Evolutionary conservation across 345 rosid genomes (phyloP).

Genomic region (Conringia planisiliqua): DNA sequence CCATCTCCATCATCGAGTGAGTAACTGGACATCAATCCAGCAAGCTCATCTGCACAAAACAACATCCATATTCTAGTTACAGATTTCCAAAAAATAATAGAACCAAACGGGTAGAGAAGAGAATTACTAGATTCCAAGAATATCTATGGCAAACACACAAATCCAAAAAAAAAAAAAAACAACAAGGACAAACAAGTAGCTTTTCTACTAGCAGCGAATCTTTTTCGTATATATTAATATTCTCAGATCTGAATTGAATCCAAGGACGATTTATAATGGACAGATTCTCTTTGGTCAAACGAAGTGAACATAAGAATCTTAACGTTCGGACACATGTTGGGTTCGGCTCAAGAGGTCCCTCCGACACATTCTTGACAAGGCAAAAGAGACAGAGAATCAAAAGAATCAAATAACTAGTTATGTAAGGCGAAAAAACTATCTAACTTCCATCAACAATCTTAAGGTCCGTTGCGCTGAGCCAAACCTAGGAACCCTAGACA

Average conservation of each 20-base stretch:
- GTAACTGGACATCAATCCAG: conserved; percentile 18
- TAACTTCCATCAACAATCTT: no score
- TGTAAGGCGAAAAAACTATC: no score
- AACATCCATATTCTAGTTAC: background rate
- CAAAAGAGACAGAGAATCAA: background rate
- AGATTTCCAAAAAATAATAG: background rate
- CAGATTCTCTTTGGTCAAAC: background rate
- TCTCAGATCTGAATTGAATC: background rate
- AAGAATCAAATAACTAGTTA: background rate
- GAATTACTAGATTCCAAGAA: background rate
- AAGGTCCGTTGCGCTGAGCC: background rate
- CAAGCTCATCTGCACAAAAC: conserved; percentile 26
- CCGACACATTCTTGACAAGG: background rate
- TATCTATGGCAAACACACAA: background rate
- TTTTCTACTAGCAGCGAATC: background rate
- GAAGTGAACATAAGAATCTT: background rate
- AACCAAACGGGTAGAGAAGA: background rate
- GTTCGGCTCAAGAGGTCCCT: background rate
- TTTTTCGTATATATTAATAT: background rate
- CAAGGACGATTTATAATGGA: background rate
- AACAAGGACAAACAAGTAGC: background rate
- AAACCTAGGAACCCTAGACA: background rate
- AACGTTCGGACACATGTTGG: background rate
- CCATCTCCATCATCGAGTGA: conserved; percentile 33
- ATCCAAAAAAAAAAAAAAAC: background rate